Conservation (phyloP, 192 early-diverging fungal species). For the Umbelopsis sp. region DNA sequence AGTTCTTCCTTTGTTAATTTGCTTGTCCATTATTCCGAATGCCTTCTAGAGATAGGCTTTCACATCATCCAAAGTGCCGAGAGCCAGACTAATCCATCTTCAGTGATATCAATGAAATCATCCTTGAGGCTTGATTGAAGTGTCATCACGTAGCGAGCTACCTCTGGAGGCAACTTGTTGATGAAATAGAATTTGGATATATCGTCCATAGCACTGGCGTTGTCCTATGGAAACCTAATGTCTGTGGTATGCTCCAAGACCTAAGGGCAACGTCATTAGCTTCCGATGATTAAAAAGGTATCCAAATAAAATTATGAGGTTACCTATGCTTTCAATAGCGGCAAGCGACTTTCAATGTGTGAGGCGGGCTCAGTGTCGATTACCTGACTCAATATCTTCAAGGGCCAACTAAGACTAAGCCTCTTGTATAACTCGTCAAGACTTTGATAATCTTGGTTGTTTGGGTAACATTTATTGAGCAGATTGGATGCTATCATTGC, state of each 20-base stretch:
- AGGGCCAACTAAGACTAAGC: not conserved
- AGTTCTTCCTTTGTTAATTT: no score
- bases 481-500: not conserved
- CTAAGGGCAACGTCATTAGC: not conserved
- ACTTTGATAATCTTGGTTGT: not conserved
- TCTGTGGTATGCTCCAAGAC: not conserved
- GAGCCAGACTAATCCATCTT: not conserved
- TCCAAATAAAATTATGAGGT: not conserved
- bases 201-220: not conserved
- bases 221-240: not conserved
- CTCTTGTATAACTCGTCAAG: not conserved
- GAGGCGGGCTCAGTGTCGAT: no score
- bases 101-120: no score
- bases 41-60: no score
- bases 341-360: not conserved
- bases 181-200: constrained; percentile 5
- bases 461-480: not conserved
- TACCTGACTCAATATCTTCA: not conserved
- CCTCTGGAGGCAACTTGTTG: not conserved
- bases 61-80: no score
- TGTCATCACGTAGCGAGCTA: not conserved
- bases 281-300: not conserved
- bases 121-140: not conserved
- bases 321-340: not conserved
- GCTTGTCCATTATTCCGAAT: no score